phyloP scores from a whole-genome alignment of 2,329 filamentous ascomycete species.

The Aspergillus fumigatus region DNA sequence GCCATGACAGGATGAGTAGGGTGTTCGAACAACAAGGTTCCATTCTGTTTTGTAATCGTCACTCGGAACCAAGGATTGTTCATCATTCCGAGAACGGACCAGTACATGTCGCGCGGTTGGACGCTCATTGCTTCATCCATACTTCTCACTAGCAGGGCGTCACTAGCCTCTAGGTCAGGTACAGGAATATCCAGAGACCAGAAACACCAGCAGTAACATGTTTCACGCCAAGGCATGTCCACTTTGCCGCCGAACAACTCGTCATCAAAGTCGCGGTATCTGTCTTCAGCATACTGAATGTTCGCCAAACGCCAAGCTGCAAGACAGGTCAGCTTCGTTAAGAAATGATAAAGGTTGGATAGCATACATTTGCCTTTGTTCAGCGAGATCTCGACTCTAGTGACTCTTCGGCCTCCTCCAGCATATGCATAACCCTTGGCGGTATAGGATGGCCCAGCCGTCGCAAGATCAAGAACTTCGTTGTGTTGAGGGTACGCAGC shows the following conservation, averaged over 20 bases:
- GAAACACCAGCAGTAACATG: conserved; percentile 87
- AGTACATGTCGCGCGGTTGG: conserved; percentile 92
- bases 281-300: conserved; percentile 79
- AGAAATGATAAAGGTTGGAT: not conserved
- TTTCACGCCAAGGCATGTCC: conserved; percentile 78
- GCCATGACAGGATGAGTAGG: conserved; percentile 76
- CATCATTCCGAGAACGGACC: conserved; percentile 96
- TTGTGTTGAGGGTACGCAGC: conserved; percentile 75
- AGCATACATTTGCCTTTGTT: conserved; percentile 65
- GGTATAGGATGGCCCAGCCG: conserved; percentile 54
- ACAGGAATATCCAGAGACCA: conserved; percentile 71
- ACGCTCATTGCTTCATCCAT: conserved; percentile 89
- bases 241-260: conserved; percentile 69
- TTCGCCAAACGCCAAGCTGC: conserved; percentile 68
- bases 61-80: conserved; percentile 93
- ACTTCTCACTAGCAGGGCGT: conserved; percentile 73
- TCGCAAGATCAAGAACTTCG: conserved; percentile 55
- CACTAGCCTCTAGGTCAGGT: conserved; percentile 56
- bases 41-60: conserved; percentile 64
- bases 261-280: conserved; percentile 64
- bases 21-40: conserved; percentile 72
- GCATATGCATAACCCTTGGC: conserved; percentile 81
- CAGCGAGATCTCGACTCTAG: conserved; percentile 74
- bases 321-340: conserved; percentile 7
- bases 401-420: conserved; percentile 79